Conservation (phyloP, 768 basidiomycete species). For the Naganishia antarctica region DNA sequence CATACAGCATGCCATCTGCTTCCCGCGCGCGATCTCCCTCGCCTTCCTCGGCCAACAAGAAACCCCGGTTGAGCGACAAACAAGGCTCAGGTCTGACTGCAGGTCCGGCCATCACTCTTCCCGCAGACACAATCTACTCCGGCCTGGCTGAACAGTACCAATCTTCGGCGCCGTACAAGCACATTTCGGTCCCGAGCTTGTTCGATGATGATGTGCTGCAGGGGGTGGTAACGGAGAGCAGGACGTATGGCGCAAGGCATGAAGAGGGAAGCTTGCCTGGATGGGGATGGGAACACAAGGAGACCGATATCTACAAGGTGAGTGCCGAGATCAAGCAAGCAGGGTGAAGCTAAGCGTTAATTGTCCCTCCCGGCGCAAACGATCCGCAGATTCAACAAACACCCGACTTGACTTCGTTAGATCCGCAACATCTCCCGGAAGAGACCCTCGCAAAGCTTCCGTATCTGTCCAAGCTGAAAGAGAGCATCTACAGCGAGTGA, state of each 20-base stretch:
- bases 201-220: conserved; percentile 70
- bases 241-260: conserved; percentile 43
- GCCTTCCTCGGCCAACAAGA: conserved; percentile 1
- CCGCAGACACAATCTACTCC: conserved; percentile 53
- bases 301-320: conserved; percentile 98
- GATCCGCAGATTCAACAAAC: conserved; percentile 93
- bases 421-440: conserved; percentile 64
- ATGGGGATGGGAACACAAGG: conserved; percentile 61
- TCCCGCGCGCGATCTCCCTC: conserved; percentile 11
- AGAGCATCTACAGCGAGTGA: conserved; percentile 75
- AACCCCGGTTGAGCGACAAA: conserved; percentile 9
- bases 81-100: not conserved
- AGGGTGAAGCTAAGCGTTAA: too few relatives aligned
- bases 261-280: conserved; percentile 44
- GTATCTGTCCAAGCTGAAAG: conserved; percentile 71
- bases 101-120: conserved; percentile 36
- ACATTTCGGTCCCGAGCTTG: conserved; percentile 71
- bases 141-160: conserved; percentile 59
- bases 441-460: conserved; percentile 74
- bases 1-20: conserved; percentile 36
- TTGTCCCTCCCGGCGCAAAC: not conserved
- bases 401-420: conserved; percentile 88
- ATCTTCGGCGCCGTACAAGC: conserved; percentile 67
- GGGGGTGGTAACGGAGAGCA: conserved; percentile 44
- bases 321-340: conserved; percentile 2